phyloP scores from a whole-genome alignment of 2,329 filamentous ascomycete species.

The Fusarium floridanum region DNA sequence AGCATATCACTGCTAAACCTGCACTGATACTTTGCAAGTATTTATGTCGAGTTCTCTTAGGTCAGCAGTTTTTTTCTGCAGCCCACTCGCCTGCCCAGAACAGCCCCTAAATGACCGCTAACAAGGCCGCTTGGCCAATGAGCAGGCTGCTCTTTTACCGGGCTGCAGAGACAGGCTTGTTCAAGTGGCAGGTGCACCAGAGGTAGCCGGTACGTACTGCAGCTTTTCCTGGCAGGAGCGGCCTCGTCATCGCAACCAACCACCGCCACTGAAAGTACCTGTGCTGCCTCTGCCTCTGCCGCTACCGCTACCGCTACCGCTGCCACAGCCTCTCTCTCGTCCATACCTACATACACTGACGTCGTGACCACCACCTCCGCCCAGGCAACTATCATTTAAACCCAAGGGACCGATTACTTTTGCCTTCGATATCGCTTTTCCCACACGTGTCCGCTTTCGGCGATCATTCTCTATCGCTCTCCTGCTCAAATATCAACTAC shows the following conservation, averaged over 20 bases:
- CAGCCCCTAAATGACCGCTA: not conserved
- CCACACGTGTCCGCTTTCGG: constrained; percentile 17
- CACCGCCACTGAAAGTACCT: constrained; percentile 40
- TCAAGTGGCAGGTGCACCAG: constrained; percentile 3
- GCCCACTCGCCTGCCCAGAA: constrained; percentile 2
- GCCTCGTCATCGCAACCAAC: constrained; percentile 46
- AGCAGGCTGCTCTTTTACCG: not conserved
- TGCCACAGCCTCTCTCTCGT: constrained; percentile 23
- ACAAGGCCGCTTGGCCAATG: constrained; percentile 20
- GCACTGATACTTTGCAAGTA: not conserved
- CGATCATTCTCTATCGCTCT: constrained; percentile 10
- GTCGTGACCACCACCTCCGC: constrained; percentile 37
- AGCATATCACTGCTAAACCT: not conserved
- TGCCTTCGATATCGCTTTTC: constrained; percentile 5
- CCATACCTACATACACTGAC: constrained; percentile 34
- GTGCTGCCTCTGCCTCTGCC: constrained; percentile 19
- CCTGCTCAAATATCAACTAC: constrained; percentile 8
- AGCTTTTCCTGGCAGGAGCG: constrained; percentile 32
- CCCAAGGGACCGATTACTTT: constrained; percentile 6
- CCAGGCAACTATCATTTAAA: constrained; percentile 35
- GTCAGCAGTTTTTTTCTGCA: not conserved
- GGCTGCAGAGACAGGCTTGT: constrained; percentile 3
- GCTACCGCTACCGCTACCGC: constrained; percentile 14
- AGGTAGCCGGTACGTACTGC: constrained; percentile 18
- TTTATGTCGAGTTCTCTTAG: not conserved